Conservation (phyloP, 148 eudicot genomes). For the Camellia japonica region DNA sequence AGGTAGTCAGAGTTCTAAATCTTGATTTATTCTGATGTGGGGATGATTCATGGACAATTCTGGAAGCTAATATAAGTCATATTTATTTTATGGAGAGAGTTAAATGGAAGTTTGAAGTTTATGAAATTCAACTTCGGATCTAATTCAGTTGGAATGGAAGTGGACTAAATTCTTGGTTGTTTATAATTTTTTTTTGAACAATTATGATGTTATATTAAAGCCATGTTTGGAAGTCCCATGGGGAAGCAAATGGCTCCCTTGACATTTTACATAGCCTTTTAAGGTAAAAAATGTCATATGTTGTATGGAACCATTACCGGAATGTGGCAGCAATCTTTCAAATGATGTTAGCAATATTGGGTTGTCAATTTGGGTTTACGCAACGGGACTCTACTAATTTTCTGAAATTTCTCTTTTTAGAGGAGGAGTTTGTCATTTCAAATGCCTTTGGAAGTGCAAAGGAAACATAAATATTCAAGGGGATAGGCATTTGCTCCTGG, state of each 20-base stretch:
- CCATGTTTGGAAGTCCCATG: background rate
- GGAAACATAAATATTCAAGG: background rate
- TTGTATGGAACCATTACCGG: background rate
- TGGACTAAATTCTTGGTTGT: background rate
- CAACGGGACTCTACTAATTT: background rate
- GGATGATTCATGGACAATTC: background rate
- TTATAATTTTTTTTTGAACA: background rate
- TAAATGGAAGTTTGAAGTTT: background rate
- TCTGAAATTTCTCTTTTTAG: background rate
- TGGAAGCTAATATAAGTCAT: background rate
- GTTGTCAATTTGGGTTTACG: background rate
- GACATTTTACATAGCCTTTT: background rate
- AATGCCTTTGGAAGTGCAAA: background rate
- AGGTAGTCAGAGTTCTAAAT: background rate
- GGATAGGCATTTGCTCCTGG: background rate
- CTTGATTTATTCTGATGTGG: background rate
- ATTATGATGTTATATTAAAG: background rate
- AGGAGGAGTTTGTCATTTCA: slow-evolving; percentile 1
- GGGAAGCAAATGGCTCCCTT: background rate
- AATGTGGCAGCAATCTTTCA: background rate
- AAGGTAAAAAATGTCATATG: background rate
- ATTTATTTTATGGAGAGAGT: background rate
- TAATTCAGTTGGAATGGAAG: background rate
- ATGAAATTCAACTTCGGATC: background rate
- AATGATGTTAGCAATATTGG: background rate